These are phyloP conservation scores for Epichloe glyceriae DNA, from an alignment of 2,329 filamentous ascomycete species.

Conservation along the genomic window DNA sequence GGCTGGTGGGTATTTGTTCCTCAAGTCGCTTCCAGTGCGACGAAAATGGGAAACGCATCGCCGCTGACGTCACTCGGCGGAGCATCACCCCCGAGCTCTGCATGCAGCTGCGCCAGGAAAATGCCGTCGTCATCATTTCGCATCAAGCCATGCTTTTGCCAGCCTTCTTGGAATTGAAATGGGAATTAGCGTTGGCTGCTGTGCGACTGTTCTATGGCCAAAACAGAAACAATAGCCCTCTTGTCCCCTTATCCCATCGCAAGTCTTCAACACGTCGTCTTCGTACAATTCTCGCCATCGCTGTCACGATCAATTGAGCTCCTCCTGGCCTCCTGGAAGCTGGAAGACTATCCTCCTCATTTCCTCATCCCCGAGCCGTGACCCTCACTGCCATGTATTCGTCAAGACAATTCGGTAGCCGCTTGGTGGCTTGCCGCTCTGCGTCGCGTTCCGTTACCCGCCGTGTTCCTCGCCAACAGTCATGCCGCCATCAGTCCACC, in stretches of 20 bases:
- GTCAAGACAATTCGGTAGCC: slow-evolving; percentile 17
- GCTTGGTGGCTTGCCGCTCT: slow-evolving; percentile 10
- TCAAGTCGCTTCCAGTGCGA: slow-evolving; percentile 49
- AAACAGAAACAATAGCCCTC: too few relatives aligned
- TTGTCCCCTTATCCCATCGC: too few relatives aligned
- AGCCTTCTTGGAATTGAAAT: neutral
- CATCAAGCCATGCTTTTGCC: neutral
- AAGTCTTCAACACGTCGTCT: too few relatives aligned
- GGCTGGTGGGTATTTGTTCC: slow-evolving; percentile 38
- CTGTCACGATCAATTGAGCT: neutral
- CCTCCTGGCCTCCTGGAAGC: too few relatives aligned
- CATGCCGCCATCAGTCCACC: slow-evolving; percentile 29
- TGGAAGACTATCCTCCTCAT: neutral
- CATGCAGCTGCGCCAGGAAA: neutral
- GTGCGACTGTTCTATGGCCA: too few relatives aligned
- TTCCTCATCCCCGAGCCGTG: neutral
- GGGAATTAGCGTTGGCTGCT: neutral
- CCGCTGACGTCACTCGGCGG: slow-evolving; percentile 4
- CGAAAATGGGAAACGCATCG: neutral
- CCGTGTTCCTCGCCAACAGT: slow-evolving; percentile 14
- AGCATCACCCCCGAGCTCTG: neutral
- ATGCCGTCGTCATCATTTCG: slow-evolving; percentile 4
- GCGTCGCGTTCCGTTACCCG: slow-evolving; percentile 13
- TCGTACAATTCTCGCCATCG: too few relatives aligned
- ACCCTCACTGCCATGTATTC: slow-evolving; percentile 15